Evolutionary conservation across 108 stramenopile species (phyloP), one percentile per base, ranked within the genome.

Genomic region (Pelagomonas calceolata): DNA sequence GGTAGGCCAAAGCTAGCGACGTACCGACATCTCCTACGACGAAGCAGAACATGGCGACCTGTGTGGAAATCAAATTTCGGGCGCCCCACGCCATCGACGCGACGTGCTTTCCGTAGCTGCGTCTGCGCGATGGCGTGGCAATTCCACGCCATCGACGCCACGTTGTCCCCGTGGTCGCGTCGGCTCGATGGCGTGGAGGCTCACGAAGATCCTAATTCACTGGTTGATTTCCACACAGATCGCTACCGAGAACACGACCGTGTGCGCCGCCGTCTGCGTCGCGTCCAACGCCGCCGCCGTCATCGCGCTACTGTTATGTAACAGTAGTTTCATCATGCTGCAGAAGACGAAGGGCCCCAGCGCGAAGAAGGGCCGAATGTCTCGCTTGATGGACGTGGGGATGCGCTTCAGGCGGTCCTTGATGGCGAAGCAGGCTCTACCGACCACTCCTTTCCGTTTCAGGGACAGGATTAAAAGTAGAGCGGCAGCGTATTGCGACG

Each of bases 21-120:
- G 51, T 60, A 1, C 51, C 51, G 51, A 60, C 51, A 26, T 60
- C 51, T 1, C 51, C 51, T 1, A 60, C 21, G 7, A 60, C 51
- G 51, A 60, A 60, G 51, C 51, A 60, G 51, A 60, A 60, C 51
- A 60, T 60, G 51, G 51, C 51, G n/a, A n/a, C n/a, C n/a, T n/a
- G n/a, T n/a, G n/a, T n/a, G n/a, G n/a, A n/a, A n/a, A n/a, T n/a
- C n/a, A n/a, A n/a, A n/a, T n/a, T n/a, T n/a, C n/a, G n/a, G n/a
- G n/a, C n/a, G n/a, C n/a, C n/a, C n/a, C n/a, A n/a, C n/a, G n/a
- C n/a, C n/a, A n/a, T n/a, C n/a, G n/a, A n/a, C n/a, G n/a, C n/a
- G n/a, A n/a, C n/a, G n/a, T n/a, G n/a, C n/a, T n/a, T n/a, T n/a
- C n/a, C n/a, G n/a, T n/a, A n/a, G n/a, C n/a, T n/a, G n/a, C n/a